Evolutionary conservation across 805 yeast species (phyloP).

Genomic region (Sugiyamaella boreocaroliniensis): DNA sequence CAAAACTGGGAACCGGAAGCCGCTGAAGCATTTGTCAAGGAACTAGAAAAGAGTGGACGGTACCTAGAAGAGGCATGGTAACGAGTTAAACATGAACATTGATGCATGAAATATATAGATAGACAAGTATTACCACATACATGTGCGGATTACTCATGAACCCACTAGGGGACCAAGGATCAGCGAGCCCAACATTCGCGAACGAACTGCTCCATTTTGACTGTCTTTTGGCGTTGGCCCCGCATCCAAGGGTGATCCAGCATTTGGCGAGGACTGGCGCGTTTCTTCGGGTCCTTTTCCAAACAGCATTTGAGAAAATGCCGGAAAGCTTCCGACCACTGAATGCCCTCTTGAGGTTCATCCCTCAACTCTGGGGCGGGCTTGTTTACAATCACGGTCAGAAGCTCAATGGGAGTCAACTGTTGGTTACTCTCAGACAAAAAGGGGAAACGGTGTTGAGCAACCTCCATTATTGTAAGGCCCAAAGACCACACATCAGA

Average conservation of each 20-base stretch:
- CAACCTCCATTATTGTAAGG: constrained; percentile 84
- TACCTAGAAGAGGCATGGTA: constrained; percentile 91
- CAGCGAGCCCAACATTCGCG: constrained; percentile 53
- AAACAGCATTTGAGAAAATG: constrained; percentile 75
- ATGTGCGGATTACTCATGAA: not conserved
- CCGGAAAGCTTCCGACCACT: constrained; percentile 78
- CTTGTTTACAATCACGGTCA: constrained; percentile 72
- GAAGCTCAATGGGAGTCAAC: constrained; percentile 73
- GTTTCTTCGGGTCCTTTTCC: constrained; percentile 65
- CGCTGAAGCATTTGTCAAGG: constrained; percentile 46
- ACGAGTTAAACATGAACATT: constrained; percentile 4
- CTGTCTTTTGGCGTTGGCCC: constrained; percentile 64
- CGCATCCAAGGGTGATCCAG: constrained; percentile 87
- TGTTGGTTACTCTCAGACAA: constrained; percentile 46
- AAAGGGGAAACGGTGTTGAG: constrained; percentile 86
- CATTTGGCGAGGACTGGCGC: constrained; percentile 94
- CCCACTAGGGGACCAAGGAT: not conserved
- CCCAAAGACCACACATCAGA: constrained; percentile 98
- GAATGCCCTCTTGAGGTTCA: constrained; percentile 64
- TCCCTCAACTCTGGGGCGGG: constrained; percentile 71
- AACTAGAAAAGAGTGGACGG: constrained; percentile 56
- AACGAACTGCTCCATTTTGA: constrained; percentile 83
- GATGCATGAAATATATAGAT: not conserved
- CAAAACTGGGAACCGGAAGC: constrained; percentile 37
- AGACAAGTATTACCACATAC: not conserved